Evolutionary conservation across 2,329 filamentous ascomycete genomes (phyloP).

Genomic region (Arthrobotrys pseudoclavata): DNA sequence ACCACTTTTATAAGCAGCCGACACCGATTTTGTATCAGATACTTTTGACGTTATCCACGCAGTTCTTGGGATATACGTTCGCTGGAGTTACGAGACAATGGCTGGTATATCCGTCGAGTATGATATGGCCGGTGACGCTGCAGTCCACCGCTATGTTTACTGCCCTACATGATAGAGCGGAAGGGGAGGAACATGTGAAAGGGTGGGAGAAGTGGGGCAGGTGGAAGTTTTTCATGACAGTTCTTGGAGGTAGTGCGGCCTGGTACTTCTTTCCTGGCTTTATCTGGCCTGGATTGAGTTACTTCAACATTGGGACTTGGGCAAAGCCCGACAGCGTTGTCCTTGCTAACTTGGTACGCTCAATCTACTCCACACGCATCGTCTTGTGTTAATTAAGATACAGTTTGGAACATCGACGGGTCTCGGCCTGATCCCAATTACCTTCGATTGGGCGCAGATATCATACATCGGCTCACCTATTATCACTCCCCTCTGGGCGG

Average conservation of each 20-base stretch:
- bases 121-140: constrained; percentile 91
- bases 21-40: constrained; percentile 82
- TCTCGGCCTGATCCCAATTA: constrained; percentile 84
- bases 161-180: constrained; percentile 75
- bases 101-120: constrained; percentile 84
- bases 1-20: constrained; percentile 87
- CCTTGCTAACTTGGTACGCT: constrained; percentile 77
- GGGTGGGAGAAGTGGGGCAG: constrained; percentile 79
- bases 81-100: constrained; percentile 85
- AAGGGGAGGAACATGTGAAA: constrained; percentile 83
- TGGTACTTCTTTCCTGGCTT: constrained; percentile 90
- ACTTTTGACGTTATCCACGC: constrained; percentile 85
- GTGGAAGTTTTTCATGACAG: constrained; percentile 79
- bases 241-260: constrained; percentile 71
- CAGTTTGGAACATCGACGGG: constrained; percentile 86
- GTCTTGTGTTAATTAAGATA: neutral
- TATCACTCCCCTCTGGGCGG: constrained; percentile 87
- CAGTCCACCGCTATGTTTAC: constrained; percentile 92
- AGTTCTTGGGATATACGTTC: constrained; percentile 88
- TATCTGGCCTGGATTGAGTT: constrained; percentile 85
- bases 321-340: constrained; percentile 89
- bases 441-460: constrained; percentile 92
- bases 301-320: constrained; percentile 91
- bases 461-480: constrained; percentile 88
- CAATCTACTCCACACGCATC: neutral